A percentile compares a stretch with the other conserved stretches of the same genome.
Conservation (phyloP, 805 yeast species). For the Pichia scutulata region DNA sequence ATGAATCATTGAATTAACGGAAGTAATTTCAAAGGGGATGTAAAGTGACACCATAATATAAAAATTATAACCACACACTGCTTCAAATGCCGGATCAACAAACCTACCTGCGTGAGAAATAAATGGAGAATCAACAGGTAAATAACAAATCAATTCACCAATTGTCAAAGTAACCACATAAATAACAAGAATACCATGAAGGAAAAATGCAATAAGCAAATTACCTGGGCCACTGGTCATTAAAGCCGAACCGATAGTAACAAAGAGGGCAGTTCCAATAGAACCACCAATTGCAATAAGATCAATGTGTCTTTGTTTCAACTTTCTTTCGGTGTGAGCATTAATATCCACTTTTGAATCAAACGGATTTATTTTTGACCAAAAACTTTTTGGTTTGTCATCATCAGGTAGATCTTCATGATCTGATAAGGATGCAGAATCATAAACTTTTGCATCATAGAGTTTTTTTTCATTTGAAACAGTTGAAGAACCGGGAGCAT, state of each 20-base stretch:
- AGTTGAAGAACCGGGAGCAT: not conserved
- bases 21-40: constrained; percentile 78
- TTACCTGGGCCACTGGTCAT: constrained; percentile 64
- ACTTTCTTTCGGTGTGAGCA: constrained; percentile 32
- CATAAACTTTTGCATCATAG: not conserved
- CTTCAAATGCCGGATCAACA: constrained; percentile 67
- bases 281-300: constrained; percentile 76
- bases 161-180: constrained; percentile 59
- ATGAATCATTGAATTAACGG: constrained; percentile 70
- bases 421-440: not conserved
- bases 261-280: constrained; percentile 74
- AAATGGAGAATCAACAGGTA: constrained; percentile 74
- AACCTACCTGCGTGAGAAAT: constrained; percentile 67
- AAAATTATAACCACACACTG: constrained; percentile 74
- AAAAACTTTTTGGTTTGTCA: not conserved
- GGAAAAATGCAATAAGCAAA: constrained; percentile 52
- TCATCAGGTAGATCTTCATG: not conserved
- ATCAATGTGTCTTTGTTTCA: constrained; percentile 67
- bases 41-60: constrained; percentile 69
- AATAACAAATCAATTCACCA: constrained; percentile 73
- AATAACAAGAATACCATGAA: constrained; percentile 62
- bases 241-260: constrained; percentile 59
- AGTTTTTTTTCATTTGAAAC: not conserved
- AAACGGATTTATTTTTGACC: not conserved
- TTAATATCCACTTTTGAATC: not conserved